Percentiles rank a stretch among this genome's conserved stretches.
Conservation (phyloP, 179 eudicot genomes). For the Beta macrorhiza region DNA sequence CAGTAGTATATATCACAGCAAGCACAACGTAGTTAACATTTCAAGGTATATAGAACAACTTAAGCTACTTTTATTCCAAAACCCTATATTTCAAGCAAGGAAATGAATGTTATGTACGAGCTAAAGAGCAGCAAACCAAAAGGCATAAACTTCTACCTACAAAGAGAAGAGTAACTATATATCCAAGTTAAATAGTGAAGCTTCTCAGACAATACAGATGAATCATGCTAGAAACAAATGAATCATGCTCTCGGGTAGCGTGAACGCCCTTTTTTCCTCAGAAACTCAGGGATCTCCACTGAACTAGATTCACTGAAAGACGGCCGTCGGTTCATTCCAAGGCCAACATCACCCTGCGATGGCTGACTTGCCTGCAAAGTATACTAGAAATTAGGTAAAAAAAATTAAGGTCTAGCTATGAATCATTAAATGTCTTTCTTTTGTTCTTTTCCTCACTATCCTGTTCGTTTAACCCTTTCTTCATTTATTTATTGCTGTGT, state of each 20-base stretch:
- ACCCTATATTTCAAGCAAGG: slow-evolving; percentile 25
- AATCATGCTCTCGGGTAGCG: slow-evolving; percentile 81
- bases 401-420: background rate
- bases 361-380: slow-evolving; percentile 59
- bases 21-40: background rate
- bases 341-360: slow-evolving; percentile 51
- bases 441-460: background rate
- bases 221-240: background rate
- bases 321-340: slow-evolving; percentile 58
- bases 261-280: slow-evolving; percentile 95
- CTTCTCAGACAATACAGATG: slow-evolving; percentile 10
- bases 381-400: background rate
- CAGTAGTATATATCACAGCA: background rate
- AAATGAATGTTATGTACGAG: slow-evolving; percentile 33
- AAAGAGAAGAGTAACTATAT: slow-evolving; percentile 21
- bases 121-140: slow-evolving; percentile 16
- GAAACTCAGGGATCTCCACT: slow-evolving; percentile 89
- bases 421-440: background rate
- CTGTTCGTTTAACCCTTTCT: background rate
- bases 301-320: slow-evolving; percentile 65
- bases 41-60: slow-evolving; percentile 22
- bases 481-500: no score
- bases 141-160: slow-evolving; percentile 24
- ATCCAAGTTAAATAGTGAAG: slow-evolving; percentile 9
- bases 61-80: slow-evolving; percentile 19